phyloP scores from a whole-genome alignment of 805 yeast genomes.

The Wickerhamiella kurtzmanii region DNA sequence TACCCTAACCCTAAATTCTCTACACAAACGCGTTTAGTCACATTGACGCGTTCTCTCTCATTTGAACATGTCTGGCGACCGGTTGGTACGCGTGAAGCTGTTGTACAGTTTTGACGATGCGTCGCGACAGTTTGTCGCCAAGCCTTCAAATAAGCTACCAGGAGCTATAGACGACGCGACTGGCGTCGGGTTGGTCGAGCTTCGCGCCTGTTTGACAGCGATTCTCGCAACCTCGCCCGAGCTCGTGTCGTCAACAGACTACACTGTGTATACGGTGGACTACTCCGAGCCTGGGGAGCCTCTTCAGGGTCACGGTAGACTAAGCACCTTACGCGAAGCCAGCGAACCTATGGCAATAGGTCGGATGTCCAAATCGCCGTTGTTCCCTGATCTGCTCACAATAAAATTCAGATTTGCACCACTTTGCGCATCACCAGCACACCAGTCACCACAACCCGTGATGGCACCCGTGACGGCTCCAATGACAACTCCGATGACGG shows the following conservation, averaged over 20 bases:
- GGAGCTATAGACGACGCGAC: conserved; percentile 17
- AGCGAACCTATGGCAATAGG: conserved; percentile 3
- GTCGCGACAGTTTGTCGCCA: conserved; percentile 26
- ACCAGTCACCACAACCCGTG: too few species aligned
- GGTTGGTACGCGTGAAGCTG: conserved; percentile 23
- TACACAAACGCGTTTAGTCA: neutral
- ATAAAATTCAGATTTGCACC: conserved; percentile 6
- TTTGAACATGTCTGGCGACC: neutral
- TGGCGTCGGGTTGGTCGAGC: conserved; percentile 23
- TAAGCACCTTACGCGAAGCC: conserved; percentile 16
- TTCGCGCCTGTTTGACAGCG: conserved; percentile 25
- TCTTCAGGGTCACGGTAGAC: conserved; percentile 29
- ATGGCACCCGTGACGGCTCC: too few species aligned
- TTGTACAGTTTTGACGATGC: conserved; percentile 27
- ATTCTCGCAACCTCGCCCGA: conserved; percentile 28
- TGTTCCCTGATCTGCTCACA: conserved; percentile 4
- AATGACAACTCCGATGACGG: too few species aligned
- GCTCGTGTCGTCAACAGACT: conserved; percentile 23
- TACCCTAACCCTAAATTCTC: too few species aligned
- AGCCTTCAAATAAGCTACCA: conserved; percentile 14
- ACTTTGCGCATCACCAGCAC: too few species aligned
- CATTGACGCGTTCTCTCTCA: neutral
- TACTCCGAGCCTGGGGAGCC: conserved; percentile 28
- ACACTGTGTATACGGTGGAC: conserved; percentile 30
- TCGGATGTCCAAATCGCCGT: conserved; percentile 2